phyloP scores from a whole-genome alignment of 768 basidiomycete genomes.

The Russula ochroleuca region DNA sequence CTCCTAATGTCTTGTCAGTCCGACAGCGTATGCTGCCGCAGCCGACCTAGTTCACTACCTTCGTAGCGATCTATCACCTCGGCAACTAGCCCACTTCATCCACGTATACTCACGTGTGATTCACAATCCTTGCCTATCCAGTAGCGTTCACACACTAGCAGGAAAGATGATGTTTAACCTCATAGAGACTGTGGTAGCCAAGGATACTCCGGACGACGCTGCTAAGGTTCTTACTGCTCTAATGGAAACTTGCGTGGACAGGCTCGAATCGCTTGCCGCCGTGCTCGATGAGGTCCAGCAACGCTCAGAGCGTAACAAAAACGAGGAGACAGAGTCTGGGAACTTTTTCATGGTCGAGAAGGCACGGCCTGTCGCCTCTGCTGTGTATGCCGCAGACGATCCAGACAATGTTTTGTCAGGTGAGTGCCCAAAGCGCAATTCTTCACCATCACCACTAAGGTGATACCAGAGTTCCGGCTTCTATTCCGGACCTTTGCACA shows the following conservation, averaged over 20 bases:
- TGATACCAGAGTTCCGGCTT: constrained; percentile 66
- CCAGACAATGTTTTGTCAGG: constrained; percentile 80
- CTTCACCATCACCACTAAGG: constrained; percentile 20
- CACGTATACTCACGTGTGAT: constrained; percentile 83
- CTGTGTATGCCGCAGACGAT: constrained; percentile 74
- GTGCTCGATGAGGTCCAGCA: constrained; percentile 55
- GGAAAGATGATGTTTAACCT: constrained; percentile 91
- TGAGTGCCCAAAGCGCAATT: constrained; percentile 35
- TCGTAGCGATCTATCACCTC: constrained; percentile 69
- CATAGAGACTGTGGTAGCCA: constrained; percentile 73
- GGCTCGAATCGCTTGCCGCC: constrained; percentile 73
- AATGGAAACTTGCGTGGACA: constrained; percentile 79
- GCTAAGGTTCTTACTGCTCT: constrained; percentile 66
- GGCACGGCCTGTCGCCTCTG: constrained; percentile 73
- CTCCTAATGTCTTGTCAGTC: constrained; percentile 39
- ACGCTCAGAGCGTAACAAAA: constrained; percentile 44
- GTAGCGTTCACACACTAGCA: constrained; percentile 81
- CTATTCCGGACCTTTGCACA: constrained; percentile 87
- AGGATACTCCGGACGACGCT: constrained; percentile 67
- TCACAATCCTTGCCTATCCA: constrained; percentile 80
- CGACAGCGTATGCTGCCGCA: constrained; percentile 79
- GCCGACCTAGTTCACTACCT: constrained; percentile 94
- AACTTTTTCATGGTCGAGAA: constrained; percentile 77
- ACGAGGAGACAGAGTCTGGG: constrained; percentile 38
- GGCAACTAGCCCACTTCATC: constrained; percentile 73